Conservation (phyloP, 2,329 filamentous ascomycete genomes). For the Fusarium incarnatum region DNA sequence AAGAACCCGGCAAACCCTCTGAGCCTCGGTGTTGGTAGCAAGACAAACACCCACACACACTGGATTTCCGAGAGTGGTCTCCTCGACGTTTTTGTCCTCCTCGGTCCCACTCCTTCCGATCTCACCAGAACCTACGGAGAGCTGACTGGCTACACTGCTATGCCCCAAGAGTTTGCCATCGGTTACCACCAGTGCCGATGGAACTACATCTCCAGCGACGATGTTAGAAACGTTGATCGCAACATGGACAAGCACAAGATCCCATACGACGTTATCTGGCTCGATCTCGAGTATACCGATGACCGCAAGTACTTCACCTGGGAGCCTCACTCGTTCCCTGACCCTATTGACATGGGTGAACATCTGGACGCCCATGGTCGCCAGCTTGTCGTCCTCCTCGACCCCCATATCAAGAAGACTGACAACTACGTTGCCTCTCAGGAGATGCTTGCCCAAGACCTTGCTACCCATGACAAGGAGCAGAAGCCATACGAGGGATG, state of each 20-base stretch:
- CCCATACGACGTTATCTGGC: conserved; percentile 98
- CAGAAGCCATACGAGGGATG: conserved; percentile 91
- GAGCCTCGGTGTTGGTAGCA: conserved; percentile 75
- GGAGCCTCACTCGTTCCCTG: conserved; percentile 87
- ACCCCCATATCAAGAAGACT: conserved; percentile 96
- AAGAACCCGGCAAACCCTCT: conserved; percentile 80
- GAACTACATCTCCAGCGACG: conserved; percentile 98
- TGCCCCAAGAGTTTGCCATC: conserved; percentile 92
- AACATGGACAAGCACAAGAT: conserved; percentile 97
- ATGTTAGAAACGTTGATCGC: conserved; percentile 94
- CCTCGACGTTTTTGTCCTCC: conserved; percentile 92
- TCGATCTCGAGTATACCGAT: conserved; percentile 97
- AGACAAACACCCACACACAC: conserved; percentile 86
- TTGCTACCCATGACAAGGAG: conserved; percentile 92
- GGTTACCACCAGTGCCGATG: conserved; percentile 98
- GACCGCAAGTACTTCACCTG: conserved; percentile 99
- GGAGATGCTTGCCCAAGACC: conserved; percentile 83
- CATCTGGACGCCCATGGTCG: conserved; percentile 86
- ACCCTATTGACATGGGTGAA: conserved; percentile 88
- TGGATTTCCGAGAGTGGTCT: conserved; percentile 96
- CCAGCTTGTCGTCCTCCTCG: conserved; percentile 94
- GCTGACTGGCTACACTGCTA: conserved; percentile 88
- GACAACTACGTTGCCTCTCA: conserved; percentile 81
- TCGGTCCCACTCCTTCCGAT: conserved; percentile 87
- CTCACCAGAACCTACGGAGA: conserved; percentile 86